phyloP scores from a whole-genome alignment of 2,329 filamentous ascomycete genomes.

The Fusarium nisikadoi region DNA sequence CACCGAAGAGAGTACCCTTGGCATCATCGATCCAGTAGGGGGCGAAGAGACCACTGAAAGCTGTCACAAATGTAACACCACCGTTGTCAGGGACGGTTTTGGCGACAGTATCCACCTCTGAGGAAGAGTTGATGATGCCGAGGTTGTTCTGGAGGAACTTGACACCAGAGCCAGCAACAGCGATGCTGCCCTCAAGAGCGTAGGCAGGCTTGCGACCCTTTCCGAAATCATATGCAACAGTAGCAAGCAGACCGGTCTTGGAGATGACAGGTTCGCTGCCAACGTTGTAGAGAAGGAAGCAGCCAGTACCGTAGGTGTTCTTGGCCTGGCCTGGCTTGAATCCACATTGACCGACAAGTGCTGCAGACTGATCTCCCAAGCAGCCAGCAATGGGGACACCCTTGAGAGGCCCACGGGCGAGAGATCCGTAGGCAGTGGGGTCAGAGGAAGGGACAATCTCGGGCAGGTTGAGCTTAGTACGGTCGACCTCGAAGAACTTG shows the following conservation, averaged over 20 bases:
- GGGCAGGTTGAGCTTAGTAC: slow-evolving; percentile 77
- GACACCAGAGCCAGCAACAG: slow-evolving; percentile 82
- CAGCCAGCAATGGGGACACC: slow-evolving; percentile 84
- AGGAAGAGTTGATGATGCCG: slow-evolving; percentile 64
- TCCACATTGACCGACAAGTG: slow-evolving; percentile 85
- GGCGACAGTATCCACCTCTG: slow-evolving; percentile 62
- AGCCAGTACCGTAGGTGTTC: slow-evolving; percentile 92
- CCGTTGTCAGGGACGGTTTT: slow-evolving; percentile 75
- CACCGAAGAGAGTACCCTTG: slow-evolving; percentile 86
- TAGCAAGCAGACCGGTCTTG: slow-evolving; percentile 83
- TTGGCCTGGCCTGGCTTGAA: slow-evolving; percentile 86
- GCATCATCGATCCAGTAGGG: slow-evolving; percentile 97
- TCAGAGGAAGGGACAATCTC: slow-evolving; percentile 86
- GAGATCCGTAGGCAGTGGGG: slow-evolving; percentile 74
- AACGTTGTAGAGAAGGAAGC: slow-evolving; percentile 90
- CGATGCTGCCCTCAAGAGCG: slow-evolving; percentile 85
- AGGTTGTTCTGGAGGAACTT: slow-evolving; percentile 77
- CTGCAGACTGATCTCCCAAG: slow-evolving; percentile 86
- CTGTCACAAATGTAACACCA: slow-evolving; percentile 87
- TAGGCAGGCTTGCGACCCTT: slow-evolving; percentile 71
- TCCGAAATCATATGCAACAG: slow-evolving; percentile 85
- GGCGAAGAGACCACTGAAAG: slow-evolving; percentile 90
- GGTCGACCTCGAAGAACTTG: slow-evolving; percentile 79
- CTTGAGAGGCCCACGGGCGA: slow-evolving; percentile 72
- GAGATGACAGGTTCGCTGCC: slow-evolving; percentile 88